phyloP scores from a whole-genome alignment of 331 rosid genomes.

The Ulmus americana region DNA sequence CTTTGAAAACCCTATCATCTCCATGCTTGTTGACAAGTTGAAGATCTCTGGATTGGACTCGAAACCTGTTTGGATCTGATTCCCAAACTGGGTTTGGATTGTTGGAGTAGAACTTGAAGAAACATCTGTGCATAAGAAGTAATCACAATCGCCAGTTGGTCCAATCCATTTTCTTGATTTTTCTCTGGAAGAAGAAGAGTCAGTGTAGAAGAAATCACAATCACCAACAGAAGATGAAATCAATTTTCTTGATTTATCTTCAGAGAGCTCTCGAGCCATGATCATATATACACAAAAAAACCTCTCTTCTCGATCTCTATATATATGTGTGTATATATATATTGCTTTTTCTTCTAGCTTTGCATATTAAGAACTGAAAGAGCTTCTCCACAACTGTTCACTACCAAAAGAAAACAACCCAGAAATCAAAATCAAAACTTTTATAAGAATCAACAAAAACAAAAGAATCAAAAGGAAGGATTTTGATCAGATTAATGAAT shows the following conservation, averaged over 20 bases:
- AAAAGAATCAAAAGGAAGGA: neutral
- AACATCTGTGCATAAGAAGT: constrained; percentile 49
- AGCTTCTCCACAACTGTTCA: neutral
- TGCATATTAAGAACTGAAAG: neutral
- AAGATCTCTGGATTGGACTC: constrained; percentile 59
- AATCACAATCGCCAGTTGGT: constrained; percentile 27
- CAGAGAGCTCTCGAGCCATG: constrained; percentile 52
- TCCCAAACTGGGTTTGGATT: constrained; percentile 40
- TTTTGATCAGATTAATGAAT: constrained; percentile 1
- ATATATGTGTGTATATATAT: no score
- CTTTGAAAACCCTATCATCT: constrained; percentile 70
- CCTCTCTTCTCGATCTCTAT: neutral
- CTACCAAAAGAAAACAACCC: constrained; percentile 14
- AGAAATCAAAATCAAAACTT: constrained; percentile 10
- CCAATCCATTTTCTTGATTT: constrained; percentile 35
- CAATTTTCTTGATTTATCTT: constrained; percentile 36
- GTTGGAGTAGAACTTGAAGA: constrained; percentile 30
- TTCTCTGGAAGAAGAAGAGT: no score
- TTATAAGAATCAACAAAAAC: neutral
- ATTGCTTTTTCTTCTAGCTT: neutral
- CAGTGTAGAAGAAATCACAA: no score
- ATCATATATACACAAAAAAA: neutral
- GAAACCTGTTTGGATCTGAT: constrained; percentile 56
- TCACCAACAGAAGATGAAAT: no score
- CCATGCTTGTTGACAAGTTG: constrained; percentile 69